phyloP scores from a whole-genome alignment of 345 rosid species.

The Carallia pectinifolia region DNA sequence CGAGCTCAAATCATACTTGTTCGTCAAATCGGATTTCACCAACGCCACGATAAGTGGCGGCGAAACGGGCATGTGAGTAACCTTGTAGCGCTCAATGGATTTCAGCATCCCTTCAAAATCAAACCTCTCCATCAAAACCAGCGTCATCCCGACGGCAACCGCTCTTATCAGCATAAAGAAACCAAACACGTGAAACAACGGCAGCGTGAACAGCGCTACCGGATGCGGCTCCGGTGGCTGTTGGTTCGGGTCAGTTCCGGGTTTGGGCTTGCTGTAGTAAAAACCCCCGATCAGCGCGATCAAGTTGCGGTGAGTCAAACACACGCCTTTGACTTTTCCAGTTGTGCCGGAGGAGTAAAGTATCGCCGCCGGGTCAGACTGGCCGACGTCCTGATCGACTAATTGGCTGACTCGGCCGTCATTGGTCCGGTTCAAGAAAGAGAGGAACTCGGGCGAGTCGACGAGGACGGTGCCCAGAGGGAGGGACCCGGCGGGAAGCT shows the following conservation, averaged over 20 bases:
- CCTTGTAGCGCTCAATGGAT: slow-evolving; percentile 50
- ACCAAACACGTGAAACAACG: slow-evolving; percentile 49
- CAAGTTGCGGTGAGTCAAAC: slow-evolving; percentile 64
- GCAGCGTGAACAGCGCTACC: slow-evolving; percentile 48
- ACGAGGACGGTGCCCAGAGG: slow-evolving; percentile 45
- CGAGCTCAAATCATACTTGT: slow-evolving; percentile 63
- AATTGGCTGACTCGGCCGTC: not conserved
- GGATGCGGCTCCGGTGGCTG: slow-evolving; percentile 29
- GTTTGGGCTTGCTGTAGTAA: slow-evolving; percentile 14
- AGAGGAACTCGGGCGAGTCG: slow-evolving; percentile 74
- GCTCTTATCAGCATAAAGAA: slow-evolving; percentile 37
- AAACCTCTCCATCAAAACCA: slow-evolving; percentile 46
- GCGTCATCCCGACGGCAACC: slow-evolving; percentile 38
- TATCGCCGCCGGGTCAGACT: slow-evolving; percentile 64
- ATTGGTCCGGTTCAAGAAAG: slow-evolving; percentile 34
- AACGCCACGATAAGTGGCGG: slow-evolving; percentile 76
- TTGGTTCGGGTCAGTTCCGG: not conserved
- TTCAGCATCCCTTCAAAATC: slow-evolving; percentile 41
- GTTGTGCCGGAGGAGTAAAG: slow-evolving; percentile 86
- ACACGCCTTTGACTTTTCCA: slow-evolving; percentile 69
- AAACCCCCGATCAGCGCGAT: slow-evolving; percentile 57
- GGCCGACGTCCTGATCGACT: slow-evolving; percentile 33
- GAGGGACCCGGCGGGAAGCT: slow-evolving; percentile 30
- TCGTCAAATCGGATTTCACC: slow-evolving; percentile 61
- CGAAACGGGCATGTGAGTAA: slow-evolving; percentile 68